Evolutionary conservation across 1,284 basidiomycete genomes (phyloP), one percentile per base, ranked within the genome.

Genomic region (Leucoagaricus sp.): DNA sequence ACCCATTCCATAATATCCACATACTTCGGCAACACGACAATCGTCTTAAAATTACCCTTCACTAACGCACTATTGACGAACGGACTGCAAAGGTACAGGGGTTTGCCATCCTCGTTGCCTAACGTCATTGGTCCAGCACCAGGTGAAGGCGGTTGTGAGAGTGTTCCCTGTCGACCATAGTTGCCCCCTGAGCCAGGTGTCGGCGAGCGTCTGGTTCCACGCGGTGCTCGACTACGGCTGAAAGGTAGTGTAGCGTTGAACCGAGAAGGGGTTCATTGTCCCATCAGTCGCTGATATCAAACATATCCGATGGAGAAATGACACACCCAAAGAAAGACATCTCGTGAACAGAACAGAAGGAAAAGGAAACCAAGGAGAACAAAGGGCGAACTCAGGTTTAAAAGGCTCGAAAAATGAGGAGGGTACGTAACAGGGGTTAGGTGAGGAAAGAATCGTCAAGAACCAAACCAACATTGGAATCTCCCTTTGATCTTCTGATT

Each of bases 1-100:
- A 99, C 93, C 96, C 96, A 99, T 72, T 99, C 96, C 81, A 93
- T 95, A 55, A 93, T 89, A 68, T 97, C 94, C 45, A 94, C 91
- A 66, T 96, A 98, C 73, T 97, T 98, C 8, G 96, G 96, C 50
- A 96, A 83, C 73, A 93, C 91, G 52, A 98, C 95, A 65, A 99
- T 98, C 2, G 95, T 98, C 79, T 97, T 98, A 78, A 98, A 98
- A 72, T 94, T 96, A n/a, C 96, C 96, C 74, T 98, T 98, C 61
- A 99, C 95, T 38, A 99, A 82, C 0, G 96, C 94, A 1, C 94
- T 91, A 65, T 97, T 94, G 55, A 93, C 93, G 70, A 99, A 99
- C 7, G 94, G 94, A 60, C 91, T 91, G 70, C 89, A 95, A 25
- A 96, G 82, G 67, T 95, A 96, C n/a, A 96, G 77, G 0, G 94